Percentiles rank a stretch among this genome's conserved stretches.
Conservation (phyloP, 345 rosid genomes). For the Combretum micranthum region DNA sequence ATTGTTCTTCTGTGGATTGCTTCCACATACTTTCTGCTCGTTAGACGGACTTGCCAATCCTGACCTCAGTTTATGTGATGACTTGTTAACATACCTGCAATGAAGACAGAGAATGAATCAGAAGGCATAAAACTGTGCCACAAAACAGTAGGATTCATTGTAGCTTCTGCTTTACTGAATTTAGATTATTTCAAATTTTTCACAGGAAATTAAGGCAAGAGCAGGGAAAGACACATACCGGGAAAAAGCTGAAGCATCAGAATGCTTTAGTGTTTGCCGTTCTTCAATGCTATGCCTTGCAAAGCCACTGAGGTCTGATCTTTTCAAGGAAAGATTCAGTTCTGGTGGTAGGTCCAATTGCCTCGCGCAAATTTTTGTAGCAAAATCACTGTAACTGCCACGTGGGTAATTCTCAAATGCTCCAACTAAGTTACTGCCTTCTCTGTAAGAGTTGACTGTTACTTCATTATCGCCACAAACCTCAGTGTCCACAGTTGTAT, state of each 20-base stretch:
- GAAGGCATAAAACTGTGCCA: neutral
- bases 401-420: slow-evolving; percentile 23
- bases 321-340: slow-evolving; percentile 73
- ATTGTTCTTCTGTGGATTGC: slow-evolving; percentile 21
- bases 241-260: slow-evolving; percentile 82
- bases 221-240: slow-evolving; percentile 28
- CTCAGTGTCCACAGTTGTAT: slow-evolving; percentile 14
- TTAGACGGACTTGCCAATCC: slow-evolving; percentile 18
- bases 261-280: slow-evolving; percentile 48
- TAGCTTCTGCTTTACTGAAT: neutral
- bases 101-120: neutral
- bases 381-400: slow-evolving; percentile 4
- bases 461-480: slow-evolving; percentile 14
- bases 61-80: slow-evolving; percentile 31
- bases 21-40: slow-evolving; percentile 22
- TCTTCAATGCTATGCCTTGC: slow-evolving; percentile 45
- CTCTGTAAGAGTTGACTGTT: slow-evolving; percentile 27
- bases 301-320: slow-evolving; percentile 29
- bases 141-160: neutral
- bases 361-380: slow-evolving; percentile 23
- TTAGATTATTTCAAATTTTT: neutral
- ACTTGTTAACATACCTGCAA: slow-evolving; percentile 58
- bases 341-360: slow-evolving; percentile 37
- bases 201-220: neutral
- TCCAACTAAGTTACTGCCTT: slow-evolving; percentile 78